Conservation (phyloP, 306 rosid genomes). For the Castanospermum australe region DNA sequence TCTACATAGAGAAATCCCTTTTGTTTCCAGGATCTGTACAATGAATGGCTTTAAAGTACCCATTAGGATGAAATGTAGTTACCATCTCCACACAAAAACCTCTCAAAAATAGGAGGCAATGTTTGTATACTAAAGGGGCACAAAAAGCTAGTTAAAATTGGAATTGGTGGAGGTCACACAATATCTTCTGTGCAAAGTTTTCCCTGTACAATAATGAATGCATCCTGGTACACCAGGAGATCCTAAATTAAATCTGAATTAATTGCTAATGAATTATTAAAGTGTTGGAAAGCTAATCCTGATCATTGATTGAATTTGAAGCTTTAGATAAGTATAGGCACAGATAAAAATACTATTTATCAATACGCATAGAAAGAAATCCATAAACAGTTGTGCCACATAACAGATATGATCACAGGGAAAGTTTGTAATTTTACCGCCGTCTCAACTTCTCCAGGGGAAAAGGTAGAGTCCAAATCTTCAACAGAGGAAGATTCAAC, state of each 20-base stretch:
- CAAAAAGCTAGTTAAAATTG: constrained; percentile 12
- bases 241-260: constrained; percentile 19
- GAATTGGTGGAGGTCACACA: not conserved
- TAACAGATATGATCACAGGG: not conserved
- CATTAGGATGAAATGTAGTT: not conserved
- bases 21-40: constrained; percentile 1
- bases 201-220: not conserved
- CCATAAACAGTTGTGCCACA: constrained; percentile 12
- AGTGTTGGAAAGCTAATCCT: not conserved
- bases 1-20: constrained; percentile 19
- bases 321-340: not conserved
- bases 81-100: not conserved
- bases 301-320: not conserved
- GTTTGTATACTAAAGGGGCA: not conserved
- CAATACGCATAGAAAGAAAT: not conserved
- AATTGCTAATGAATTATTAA: not conserved
- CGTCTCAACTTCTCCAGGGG: constrained; percentile 41
- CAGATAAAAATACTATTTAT: constrained; percentile 10
- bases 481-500: constrained; percentile 42
- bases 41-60: constrained; percentile 15
- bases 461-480: constrained; percentile 34
- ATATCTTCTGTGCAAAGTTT: constrained; percentile 5
- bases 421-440: constrained; percentile 35
- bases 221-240: not conserved
- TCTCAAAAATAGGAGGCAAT: not conserved